Evolutionary conservation across 306 rosid species (phyloP).

Genomic region (Pachyrhizus erosus): DNA sequence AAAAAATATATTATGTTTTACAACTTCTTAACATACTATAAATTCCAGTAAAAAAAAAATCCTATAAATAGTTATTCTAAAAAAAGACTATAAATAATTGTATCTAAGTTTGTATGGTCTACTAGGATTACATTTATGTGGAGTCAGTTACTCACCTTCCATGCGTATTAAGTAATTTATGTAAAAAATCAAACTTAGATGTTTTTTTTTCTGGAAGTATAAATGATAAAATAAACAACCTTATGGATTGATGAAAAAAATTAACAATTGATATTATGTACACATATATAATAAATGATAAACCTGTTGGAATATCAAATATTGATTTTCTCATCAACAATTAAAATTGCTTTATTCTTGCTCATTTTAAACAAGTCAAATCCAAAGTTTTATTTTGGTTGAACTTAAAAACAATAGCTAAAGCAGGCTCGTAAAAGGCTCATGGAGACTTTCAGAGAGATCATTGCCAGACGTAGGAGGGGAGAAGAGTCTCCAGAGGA

Average conservation of each 20-base stretch:
- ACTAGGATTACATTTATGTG: neutral
- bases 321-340: neutral
- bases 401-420: conserved; percentile 29
- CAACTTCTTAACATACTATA: conserved; percentile 2
- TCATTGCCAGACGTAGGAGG: conserved; percentile 58
- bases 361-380: neutral
- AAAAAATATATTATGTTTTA: neutral
- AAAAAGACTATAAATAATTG: neutral
- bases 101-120: conserved; percentile 1
- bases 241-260: neutral
- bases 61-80: neutral
- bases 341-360: neutral
- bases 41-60: too few species aligned
- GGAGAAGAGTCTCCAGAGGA: conserved; percentile 57
- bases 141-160: neutral
- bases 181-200: neutral
- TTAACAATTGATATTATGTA: neutral
- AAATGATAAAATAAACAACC: neutral
- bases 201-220: neutral
- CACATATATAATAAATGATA: neutral
- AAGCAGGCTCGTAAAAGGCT: conserved; percentile 72
- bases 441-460: conserved; percentile 58
- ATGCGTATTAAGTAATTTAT: neutral
- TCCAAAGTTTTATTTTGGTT: neutral
- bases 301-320: neutral